A percentile compares a stretch with the other conserved stretches of the same genome.
These are phyloP conservation scores for Cryptococcus jaspeensis DNA, from an alignment of 1,284 basidiomycete genomes.

Conservation along the genomic window DNA sequence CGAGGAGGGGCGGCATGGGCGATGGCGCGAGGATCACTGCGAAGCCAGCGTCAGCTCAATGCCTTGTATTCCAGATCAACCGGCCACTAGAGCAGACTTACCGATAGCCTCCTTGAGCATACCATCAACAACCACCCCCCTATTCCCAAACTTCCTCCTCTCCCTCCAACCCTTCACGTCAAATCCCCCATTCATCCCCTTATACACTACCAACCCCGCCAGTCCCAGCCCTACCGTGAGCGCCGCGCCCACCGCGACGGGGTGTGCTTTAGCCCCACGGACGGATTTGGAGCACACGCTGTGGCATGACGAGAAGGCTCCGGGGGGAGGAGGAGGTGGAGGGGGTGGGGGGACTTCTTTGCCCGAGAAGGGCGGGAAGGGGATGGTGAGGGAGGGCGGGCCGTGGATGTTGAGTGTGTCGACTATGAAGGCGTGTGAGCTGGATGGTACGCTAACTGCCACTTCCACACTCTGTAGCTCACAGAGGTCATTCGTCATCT, in stretches of 20 bases:
- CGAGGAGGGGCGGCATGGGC: conserved; percentile 41
- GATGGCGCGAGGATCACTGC: conserved; percentile 46
- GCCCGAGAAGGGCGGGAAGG: conserved; percentile 44
- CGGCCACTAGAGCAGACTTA: conserved; percentile 16
- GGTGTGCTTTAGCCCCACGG: conserved; percentile 31
- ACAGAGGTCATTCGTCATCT: conserved; percentile 47
- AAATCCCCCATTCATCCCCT: conserved; percentile 10
- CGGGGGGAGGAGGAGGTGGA: conserved; percentile 29
- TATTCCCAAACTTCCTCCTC: conserved; percentile 25
- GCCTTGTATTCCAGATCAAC: background rate
- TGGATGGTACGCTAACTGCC: too few species aligned
- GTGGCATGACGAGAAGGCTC: conserved; percentile 1
- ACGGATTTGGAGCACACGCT: conserved; percentile 18
- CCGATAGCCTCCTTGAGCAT: conserved; percentile 50
- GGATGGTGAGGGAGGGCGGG: conserved; percentile 46
- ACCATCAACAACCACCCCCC: conserved; percentile 43
- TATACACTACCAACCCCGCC: conserved; percentile 16
- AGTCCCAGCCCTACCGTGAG: conserved; percentile 39
- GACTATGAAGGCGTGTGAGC: conserved; percentile 22
- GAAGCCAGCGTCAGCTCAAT: background rate
- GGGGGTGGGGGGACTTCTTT: conserved; percentile 33
- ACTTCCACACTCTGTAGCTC: conserved; percentile 11
- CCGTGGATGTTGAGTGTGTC: conserved; percentile 48
- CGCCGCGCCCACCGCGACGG: conserved; percentile 29
- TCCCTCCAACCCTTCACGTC: conserved; percentile 5